Conservation (phyloP, 805 yeast species). For the Teunomyces aglyptinius region DNA sequence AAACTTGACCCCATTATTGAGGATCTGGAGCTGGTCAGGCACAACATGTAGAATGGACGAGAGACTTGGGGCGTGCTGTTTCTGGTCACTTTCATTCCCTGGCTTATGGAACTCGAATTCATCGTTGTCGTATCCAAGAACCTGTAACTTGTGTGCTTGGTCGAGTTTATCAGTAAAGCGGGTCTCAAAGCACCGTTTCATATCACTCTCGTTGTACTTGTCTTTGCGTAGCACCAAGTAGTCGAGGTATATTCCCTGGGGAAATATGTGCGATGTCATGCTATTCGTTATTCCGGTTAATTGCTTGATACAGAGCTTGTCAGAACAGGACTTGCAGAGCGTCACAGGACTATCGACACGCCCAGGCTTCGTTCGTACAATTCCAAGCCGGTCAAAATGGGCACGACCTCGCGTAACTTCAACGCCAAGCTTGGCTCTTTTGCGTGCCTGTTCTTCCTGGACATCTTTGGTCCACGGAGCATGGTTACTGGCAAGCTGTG, state of each 20-base stretch:
- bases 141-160: conserved; percentile 14
- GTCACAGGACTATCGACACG: conserved; percentile 72
- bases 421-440: conserved; percentile 8
- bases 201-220: conserved; percentile 24
- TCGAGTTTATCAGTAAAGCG: conserved; percentile 15
- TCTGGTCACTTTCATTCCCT: background rate
- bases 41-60: conserved; percentile 28
- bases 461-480: conserved; percentile 22
- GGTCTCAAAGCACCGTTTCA: conserved; percentile 41
- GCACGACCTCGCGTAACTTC: conserved; percentile 58
- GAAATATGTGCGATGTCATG: conserved; percentile 34
- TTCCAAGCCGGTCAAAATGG: conserved; percentile 53
- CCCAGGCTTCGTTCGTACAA: conserved; percentile 92
- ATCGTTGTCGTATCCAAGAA: conserved; percentile 21
- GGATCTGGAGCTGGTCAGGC: conserved; percentile 32
- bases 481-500: conserved; percentile 16
- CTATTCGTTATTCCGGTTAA: conserved; percentile 51
- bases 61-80: conserved; percentile 25
- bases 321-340: conserved; percentile 84
- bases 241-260: conserved; percentile 38
- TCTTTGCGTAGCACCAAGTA: conserved; percentile 49
- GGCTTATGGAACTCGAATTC: conserved; percentile 26
- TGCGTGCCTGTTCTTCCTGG: conserved; percentile 12
- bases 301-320: conserved; percentile 71
- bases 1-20: conserved; percentile 59